phyloP scores from a whole-genome alignment of 1,139 yeast species.

The Geotrichum fermentans region DNA sequence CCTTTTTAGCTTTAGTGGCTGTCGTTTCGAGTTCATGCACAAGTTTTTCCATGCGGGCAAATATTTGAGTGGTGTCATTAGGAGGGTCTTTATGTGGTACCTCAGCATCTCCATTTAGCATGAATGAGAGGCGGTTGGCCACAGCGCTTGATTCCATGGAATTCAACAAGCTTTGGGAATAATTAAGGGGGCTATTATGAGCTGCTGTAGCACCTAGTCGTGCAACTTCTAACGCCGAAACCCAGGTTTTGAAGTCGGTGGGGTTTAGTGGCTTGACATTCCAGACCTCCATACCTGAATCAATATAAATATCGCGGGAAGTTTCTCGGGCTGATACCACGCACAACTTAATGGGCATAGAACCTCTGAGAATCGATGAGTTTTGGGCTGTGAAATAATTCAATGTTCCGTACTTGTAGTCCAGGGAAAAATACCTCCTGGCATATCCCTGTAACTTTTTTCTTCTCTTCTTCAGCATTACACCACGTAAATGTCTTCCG shows the following conservation, averaged over 20 bases:
- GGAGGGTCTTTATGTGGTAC: not conserved
- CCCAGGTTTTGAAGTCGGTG: slow-evolving; percentile 79
- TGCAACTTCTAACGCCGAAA: slow-evolving; percentile 61
- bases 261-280: slow-evolving; percentile 63
- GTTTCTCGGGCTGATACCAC: slow-evolving; percentile 74
- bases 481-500: slow-evolving; percentile 53
- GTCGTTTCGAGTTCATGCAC: slow-evolving; percentile 5
- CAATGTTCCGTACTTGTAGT: slow-evolving; percentile 74
- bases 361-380: slow-evolving; percentile 72
- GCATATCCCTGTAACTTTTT: slow-evolving; percentile 82
- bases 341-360: slow-evolving; percentile 79
- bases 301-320: slow-evolving; percentile 68
- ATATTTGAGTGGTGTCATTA: not conserved
- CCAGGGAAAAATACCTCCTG: slow-evolving; percentile 76
- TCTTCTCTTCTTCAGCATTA: slow-evolving; percentile 70
- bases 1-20: not conserved
- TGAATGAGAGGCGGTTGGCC: not conserved
- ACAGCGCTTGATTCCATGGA: slow-evolving; percentile 1
- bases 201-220: slow-evolving; percentile 15
- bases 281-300: slow-evolving; percentile 98
- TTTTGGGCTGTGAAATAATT: slow-evolving; percentile 75
- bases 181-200: not conserved
- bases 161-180: not conserved
- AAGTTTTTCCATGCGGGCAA: slow-evolving; percentile 1
- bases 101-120: not conserved